Evolutionary conservation across 257 asterid species (phyloP), one percentile per base, ranked within the genome.

Genomic region (Petunia secreta): DNA sequence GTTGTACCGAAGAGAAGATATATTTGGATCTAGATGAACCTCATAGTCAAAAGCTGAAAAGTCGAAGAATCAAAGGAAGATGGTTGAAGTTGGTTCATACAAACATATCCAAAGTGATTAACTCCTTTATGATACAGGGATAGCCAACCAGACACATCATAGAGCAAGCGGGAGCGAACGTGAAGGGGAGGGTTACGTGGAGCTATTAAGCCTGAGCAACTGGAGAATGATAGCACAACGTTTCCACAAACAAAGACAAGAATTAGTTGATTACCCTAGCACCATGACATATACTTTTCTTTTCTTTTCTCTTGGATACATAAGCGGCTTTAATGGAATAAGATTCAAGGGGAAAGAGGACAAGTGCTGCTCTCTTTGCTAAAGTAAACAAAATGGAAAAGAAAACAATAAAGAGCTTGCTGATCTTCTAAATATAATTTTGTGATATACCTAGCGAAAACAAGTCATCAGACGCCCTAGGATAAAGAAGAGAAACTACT

Each of bases 261-360:
- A 65, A 65, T 36, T 39, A 14, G 52, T 48, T 65, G 52, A 65
- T 65, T 40, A 3, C 13, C 52, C 14, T 39, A 6, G 40, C 16
- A 5, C 37, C 40, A 8, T 63, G 52, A 65, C 44, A 65, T 6
- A 6, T 65, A 40, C 40, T 65, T 65, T 36, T 65, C 52, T 65
- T 65, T 14, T 40, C 52, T 65, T 39, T 65, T 14, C 52, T 40
- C 52, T 39, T 39, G 40, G 52, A 40, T 6, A 44, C 1, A 52
- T 39, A 43, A 65, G 74, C 74, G 40, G 74, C 40, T 40, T 65
- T 40, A 65, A 65, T 40, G 74, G 74, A 65, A 15, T 16, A 65
- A 40, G 52, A 65, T 39, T 64, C 15, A 65, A 39, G 52, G 73
- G 50, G 25, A 65, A 64, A 65, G 73, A 65, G 36, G 73, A 65